phyloP scores from a whole-genome alignment of 169 alveolate species.

The Cryptosporidium sp. region DNA sequence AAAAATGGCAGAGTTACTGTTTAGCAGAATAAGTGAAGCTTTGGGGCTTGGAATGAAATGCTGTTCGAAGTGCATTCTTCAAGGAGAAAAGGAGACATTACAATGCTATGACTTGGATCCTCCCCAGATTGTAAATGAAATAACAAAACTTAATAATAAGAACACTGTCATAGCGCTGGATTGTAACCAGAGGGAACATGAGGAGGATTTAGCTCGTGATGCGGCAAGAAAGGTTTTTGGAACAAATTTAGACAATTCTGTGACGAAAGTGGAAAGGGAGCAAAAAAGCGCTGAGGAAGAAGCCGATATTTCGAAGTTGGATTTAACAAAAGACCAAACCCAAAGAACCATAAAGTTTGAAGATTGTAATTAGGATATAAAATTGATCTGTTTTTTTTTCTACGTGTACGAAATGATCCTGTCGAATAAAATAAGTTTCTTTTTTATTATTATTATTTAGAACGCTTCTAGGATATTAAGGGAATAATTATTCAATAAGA shows the following conservation, averaged over 20 bases:
- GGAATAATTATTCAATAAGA: background rate
- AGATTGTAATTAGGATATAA: background rate
- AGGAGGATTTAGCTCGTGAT: constrained; percentile 33
- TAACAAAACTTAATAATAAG: background rate
- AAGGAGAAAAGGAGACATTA: constrained; percentile 25
- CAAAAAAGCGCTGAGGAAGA: background rate
- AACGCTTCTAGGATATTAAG: background rate
- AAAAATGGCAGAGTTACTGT: background rate
- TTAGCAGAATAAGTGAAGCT: background rate
- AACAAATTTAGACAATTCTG: background rate
- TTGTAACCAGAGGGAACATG: constrained; percentile 22
- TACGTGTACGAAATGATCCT: background rate
- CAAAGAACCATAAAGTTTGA: constrained; percentile 45
- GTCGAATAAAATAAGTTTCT: too few relatives aligned
- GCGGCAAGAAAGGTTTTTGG: constrained; percentile 36
- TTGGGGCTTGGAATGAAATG: background rate
- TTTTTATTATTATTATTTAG: background rate
- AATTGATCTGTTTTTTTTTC: background rate
- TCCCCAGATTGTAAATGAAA: constrained; percentile 53
- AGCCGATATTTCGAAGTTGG: background rate
- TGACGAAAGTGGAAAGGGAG: background rate
- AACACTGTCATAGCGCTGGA: constrained; percentile 18
- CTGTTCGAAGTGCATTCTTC: constrained; percentile 34
- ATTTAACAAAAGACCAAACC: background rate
- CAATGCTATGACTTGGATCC: constrained; percentile 67